Evolutionary conservation across 352 stramenopile species (phyloP), one percentile per base, ranked within the genome.

Genomic region (Phytophthora citrophthora): DNA sequence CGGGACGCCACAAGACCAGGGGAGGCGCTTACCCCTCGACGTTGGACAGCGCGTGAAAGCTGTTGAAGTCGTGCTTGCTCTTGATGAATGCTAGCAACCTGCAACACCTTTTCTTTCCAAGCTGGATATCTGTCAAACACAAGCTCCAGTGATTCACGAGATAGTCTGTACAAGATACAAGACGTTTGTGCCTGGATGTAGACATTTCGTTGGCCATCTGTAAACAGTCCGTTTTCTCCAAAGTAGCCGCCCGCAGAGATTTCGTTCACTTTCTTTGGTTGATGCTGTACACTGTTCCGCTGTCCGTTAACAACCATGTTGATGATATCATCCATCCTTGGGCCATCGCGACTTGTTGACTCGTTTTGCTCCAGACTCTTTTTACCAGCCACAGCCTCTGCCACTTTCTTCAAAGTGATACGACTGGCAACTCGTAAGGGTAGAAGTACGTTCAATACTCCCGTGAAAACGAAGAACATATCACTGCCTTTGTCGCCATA

Each of bases 91-190:
- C 73, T 84, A 18, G 77, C 74, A 11, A 81, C 89, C 32, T 77
- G 75, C 27, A 85, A 47, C 3, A 88, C 80, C 41, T 81, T 83
- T 2, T 67, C 68, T 34, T 87, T 90, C 78, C 81, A 90, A 24
- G 86, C 76, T 0, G 81, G 81, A 49, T 90, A 86, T n/a, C 77
- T 43, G 15, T 86, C 78, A 46, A 90, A 90, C 1, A 90, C 81
- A 15, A 86, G 64, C 29, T 88, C 74, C 13, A 90, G 66, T 9
- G 80, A 82, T 0, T 46, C 59, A 3, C 79, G 66, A 4, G 81
- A 83, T 0, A 90, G 61, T 23, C 69, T 68, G 43, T 88, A 90
- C 11, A 90, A 62, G 20, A 86, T 76, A 23, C 76, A 88, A 8
- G 80, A 87, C 1, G 81, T 88, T 16, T 74, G 78, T 11, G 72